Evolutionary conservation across 2,329 filamentous ascomycete species (phyloP), one percentile per base, ranked within the genome.

Genomic region (Calonectria multiphialidica): DNA sequence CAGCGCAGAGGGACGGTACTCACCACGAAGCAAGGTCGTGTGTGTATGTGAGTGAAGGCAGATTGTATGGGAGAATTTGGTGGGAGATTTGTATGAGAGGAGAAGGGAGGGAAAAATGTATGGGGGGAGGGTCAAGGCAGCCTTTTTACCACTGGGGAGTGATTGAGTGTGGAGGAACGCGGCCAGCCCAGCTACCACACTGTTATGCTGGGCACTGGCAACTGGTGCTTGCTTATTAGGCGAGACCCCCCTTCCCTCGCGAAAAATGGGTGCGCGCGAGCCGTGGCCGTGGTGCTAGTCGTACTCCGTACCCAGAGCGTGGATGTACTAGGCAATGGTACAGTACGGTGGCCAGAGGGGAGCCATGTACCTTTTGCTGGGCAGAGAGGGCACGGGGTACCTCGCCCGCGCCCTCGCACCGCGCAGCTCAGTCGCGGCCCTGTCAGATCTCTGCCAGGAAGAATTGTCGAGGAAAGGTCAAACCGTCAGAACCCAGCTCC

Each of bases 61-160:
- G 80, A 85, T 87, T 88, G 86, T 88, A 87, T 87, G 86, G 84
- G 85, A 87, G 81, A 83, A 83, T 86, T 89, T 88, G 82, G 84
- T 88, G 87, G 85, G 85, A 87, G 85, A 86, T 88, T 89, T 90
- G 89, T 90, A 90, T 90, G 89, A 89, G 86, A 87, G 86, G 85
- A 88, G 87, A 88, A 87, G 87, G 85, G 82, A 84, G 84, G 85
- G 84, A 79, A 86, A 86, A 86, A 83, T 87, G 87, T 88, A 88
- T 87, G 87, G 87, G 87, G 86, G 85, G 85, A 80, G 82, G 83
- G 84, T 85, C 85, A 84, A 84, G 85, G 86, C 86, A 86, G 86
- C 88, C 88, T 90, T 91, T 91, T 91, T 90, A 91, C 89, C 90
- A 88, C 89, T 89, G 87, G 87, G 84, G 88, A 88, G 87, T 90